Evolutionary conservation across 108 stramenopile genomes (phyloP).

Genomic region (Conticribra weissflogii): DNA sequence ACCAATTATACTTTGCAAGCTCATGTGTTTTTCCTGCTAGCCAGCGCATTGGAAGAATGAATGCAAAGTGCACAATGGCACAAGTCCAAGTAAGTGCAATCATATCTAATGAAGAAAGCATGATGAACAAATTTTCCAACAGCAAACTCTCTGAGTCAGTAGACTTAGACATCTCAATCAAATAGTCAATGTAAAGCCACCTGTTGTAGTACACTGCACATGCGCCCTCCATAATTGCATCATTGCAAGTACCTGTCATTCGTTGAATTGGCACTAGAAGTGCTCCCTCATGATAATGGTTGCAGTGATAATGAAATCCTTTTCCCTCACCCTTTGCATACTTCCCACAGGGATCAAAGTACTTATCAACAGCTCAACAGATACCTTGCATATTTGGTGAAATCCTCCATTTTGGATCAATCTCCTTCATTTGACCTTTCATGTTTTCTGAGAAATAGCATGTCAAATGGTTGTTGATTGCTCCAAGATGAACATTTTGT

Average conservation of each 20-base stretch:
- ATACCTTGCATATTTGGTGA: neutral
- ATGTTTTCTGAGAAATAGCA: neutral
- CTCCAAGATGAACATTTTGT: no score
- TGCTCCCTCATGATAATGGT: conserved; percentile 11
- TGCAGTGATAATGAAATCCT: conserved; percentile 2
- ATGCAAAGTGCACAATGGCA: conserved; percentile 9
- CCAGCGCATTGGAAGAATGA: conserved; percentile 18
- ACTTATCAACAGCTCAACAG: conserved; percentile 12
- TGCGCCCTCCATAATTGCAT: conserved; percentile 1
- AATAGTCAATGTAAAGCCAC: conserved; percentile 1
- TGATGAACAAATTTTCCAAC: conserved; percentile 16
- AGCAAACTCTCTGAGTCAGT: conserved; percentile 7
- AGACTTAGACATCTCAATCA: neutral
- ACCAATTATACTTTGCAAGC: conserved; percentile 17
- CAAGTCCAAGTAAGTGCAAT: neutral
- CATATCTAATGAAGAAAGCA: conserved; percentile 17
- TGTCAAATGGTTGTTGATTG: no score
- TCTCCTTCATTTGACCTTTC: neutral
- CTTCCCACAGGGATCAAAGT: conserved; percentile 15
- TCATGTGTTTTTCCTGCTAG: conserved; percentile 13
- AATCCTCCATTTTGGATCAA: conserved; percentile 8
- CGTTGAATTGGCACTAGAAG: conserved; percentile 5
- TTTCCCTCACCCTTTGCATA: conserved; percentile 21
- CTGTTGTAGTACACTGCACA: conserved; percentile 5
- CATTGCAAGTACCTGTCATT: neutral